Evolutionary conservation across 176 grass and related monocot species (phyloP).

Genomic region (Paspalum vaginatum): DNA sequence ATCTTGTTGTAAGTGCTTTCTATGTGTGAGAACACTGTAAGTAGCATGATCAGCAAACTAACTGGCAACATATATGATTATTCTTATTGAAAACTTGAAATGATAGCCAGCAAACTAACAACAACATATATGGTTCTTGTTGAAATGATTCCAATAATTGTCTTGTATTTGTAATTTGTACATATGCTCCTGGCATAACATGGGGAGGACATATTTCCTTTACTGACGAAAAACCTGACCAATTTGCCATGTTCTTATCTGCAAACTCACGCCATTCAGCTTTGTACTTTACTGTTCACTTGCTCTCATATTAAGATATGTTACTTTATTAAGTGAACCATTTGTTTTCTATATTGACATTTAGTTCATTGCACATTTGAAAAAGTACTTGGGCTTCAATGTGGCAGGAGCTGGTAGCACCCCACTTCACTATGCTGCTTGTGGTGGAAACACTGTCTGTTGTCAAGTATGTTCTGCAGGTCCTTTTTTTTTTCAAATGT

Average conservation of each 20-base stretch:
- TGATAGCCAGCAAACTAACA: background rate
- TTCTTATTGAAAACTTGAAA: background rate
- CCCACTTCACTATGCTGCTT: conserved; percentile 94
- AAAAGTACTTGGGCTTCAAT: conserved; percentile 30
- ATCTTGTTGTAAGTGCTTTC: conserved; percentile 19
- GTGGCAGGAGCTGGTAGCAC: conserved; percentile 86
- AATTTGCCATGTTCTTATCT: background rate
- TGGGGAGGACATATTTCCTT: background rate
- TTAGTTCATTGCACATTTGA: background rate
- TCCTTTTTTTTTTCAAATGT: conserved; percentile 25
- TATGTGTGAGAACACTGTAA: conserved; percentile 16
- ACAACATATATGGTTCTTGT: background rate
- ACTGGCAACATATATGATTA: background rate
- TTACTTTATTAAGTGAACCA: conserved; percentile 4
- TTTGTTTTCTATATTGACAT: background rate
- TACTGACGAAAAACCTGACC: background rate
- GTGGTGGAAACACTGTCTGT: conserved; percentile 89
- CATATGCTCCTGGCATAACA: background rate
- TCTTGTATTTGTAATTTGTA: conserved; percentile 25
- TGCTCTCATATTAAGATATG: conserved; percentile 13
- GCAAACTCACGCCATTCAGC: conserved; percentile 10
- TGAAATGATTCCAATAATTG: conserved; percentile 3
- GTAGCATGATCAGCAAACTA: background rate
- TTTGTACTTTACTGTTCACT: conserved; percentile 13
- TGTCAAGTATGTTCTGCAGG: conserved; percentile 77